Conservation (phyloP, 176 grass and related monocot species). For the Pontederia crassipes region DNA sequence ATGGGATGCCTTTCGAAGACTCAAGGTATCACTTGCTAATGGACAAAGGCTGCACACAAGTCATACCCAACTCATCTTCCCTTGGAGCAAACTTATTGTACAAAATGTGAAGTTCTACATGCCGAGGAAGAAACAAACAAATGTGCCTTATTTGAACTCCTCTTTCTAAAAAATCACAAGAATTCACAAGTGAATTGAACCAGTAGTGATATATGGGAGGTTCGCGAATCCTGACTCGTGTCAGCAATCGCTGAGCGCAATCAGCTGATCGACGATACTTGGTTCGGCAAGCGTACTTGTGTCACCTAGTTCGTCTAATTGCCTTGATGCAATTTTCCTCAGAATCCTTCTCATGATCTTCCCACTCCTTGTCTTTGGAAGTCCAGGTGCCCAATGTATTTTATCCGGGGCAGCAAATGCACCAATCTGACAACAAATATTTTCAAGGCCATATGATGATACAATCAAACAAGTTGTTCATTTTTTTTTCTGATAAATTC, state of each 20-base stretch:
- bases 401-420: constrained; percentile 96
- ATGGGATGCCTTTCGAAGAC: no score
- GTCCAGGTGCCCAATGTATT: constrained; percentile 94
- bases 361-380: constrained; percentile 94
- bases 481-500: not conserved
- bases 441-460: not conserved
- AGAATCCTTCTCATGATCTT: constrained; percentile 98
- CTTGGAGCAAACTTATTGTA: no score
- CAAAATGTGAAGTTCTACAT: no score
- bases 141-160: no score
- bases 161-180: no score
- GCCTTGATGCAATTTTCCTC: constrained; percentile 82
- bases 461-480: not conserved
- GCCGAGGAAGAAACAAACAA: no score
- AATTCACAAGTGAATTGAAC: no score
- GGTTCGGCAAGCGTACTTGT: constrained; percentile 97
- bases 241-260: constrained; percentile 52
- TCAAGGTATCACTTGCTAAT: no score
- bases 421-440: constrained; percentile 53
- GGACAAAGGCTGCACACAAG: no score
- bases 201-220: not conserved
- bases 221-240: not conserved
- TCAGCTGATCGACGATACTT: constrained; percentile 71
- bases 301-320: constrained; percentile 87
- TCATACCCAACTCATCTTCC: no score